Evolutionary conservation across 2,329 filamentous ascomycete genomes (phyloP), one percentile per base, ranked within the genome.

Genomic region (Phaeosphaeria sp.): DNA sequence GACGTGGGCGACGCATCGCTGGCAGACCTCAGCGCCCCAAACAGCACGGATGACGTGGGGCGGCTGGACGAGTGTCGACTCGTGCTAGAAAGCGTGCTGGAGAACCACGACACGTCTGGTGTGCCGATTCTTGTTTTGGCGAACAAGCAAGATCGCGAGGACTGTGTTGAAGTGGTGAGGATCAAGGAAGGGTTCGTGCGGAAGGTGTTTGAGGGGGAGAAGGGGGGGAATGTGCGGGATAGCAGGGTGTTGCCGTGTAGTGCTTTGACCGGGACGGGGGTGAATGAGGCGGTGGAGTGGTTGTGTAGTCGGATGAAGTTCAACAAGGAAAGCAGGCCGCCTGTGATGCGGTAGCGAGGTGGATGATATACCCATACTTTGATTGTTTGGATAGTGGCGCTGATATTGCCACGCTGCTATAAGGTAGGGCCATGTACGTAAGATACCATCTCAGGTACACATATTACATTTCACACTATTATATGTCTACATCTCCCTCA

Each of bases 121-220:
- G 93, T 99, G 60, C 95, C 95, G 21, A 84, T 99, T 54, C 80
- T 99, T 55, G 91, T 99, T 49, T 81, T 99, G 64, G 95, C 95
- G 60, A 99, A 99, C 77, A 99, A 99, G 80, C 95, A 99, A 80
- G 95, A 99, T 77, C 83, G 94, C 1, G 95, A 99, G 79, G 95
- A 98, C 78, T 98, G 94, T 68, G 91, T 98, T 52, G 95, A 99
- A 83, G 95, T 97, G 1, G 94, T 98, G 59, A 84, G 93, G 64
- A 97, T 99, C 74, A 99, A 99, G 80, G 95, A 99, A 77, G 95
- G 94, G 0, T 83, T 98, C 54, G 93, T 99, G 51, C 90, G 96
- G 79, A 93, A 91, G 80, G 93, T 99, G 21, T 95, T 97, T 81
- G 93, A 98, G 81, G 92, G 95, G 20, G 92, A 96, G 74, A 95